Conservation (phyloP, 805 yeast genomes). For the Alloascoidea hylecoeti region DNA sequence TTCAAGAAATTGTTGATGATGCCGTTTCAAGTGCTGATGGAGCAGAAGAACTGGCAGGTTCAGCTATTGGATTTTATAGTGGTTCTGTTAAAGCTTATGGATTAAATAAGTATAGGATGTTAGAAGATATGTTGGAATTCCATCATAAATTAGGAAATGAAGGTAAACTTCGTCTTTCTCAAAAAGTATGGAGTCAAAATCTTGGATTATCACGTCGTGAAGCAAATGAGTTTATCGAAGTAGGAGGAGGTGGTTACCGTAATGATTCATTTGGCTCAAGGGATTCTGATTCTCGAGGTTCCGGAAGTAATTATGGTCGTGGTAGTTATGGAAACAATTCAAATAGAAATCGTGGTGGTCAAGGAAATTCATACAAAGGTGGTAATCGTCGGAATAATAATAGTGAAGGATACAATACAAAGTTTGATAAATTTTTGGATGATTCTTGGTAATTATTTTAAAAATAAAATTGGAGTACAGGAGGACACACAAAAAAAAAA, state of each 20-base stretch:
- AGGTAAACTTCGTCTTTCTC: neutral
- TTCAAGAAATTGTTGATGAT: too few species aligned
- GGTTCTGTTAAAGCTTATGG: neutral
- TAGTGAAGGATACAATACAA: too few species aligned
- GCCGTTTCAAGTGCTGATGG: too few species aligned
- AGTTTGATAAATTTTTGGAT: too few species aligned
- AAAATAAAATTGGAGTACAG: too few species aligned
- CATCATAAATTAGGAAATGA: neutral
- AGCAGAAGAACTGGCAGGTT: too few species aligned
- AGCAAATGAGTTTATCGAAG: neutral
- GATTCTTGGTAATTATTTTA: too few species aligned
- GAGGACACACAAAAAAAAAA: too few species aligned
- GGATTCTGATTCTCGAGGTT: slow-evolving; percentile 1
- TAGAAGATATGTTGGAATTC: neutral
- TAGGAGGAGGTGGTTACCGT: neutral
- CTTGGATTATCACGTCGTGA: neutral
- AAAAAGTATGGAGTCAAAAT: neutral
- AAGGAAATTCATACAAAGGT: too few species aligned
- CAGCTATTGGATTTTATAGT: neutral
- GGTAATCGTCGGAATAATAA: too few species aligned
- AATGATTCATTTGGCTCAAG: too few species aligned
- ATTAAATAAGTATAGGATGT: neutral
- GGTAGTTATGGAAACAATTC: neutral
- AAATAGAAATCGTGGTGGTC: neutral
- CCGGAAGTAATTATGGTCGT: slow-evolving; percentile 1